phyloP scores from a whole-genome alignment of 2,329 filamentous ascomycete genomes.

The Fusarium sp. region DNA sequence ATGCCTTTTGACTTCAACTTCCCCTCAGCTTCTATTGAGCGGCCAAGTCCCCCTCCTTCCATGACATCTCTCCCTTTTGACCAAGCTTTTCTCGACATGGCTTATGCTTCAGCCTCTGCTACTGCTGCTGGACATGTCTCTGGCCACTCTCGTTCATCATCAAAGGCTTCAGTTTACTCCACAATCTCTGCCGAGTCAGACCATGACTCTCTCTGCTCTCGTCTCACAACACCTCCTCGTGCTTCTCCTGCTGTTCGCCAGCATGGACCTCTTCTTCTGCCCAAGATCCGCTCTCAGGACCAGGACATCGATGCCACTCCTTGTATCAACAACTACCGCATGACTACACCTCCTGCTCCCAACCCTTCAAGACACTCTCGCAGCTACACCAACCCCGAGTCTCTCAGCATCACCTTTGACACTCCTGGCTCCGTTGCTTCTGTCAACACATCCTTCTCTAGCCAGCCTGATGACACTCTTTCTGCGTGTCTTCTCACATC shows the following conservation, averaged over 20 bases:
- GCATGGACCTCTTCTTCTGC: slow-evolving; percentile 84
- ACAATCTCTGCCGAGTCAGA: slow-evolving; percentile 71
- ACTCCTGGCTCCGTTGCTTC: slow-evolving; percentile 48
- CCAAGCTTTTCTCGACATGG: slow-evolving; percentile 68
- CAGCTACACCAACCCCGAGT: slow-evolving; percentile 74
- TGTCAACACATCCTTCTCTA: slow-evolving; percentile 58
- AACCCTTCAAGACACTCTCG: slow-evolving; percentile 63
- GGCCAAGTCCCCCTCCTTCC: slow-evolving; percentile 50
- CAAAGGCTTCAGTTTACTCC: slow-evolving; percentile 75
- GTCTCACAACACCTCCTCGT: slow-evolving; percentile 76
- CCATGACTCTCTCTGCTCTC: slow-evolving; percentile 76
- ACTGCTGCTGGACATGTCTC: slow-evolving; percentile 50
- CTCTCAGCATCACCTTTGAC: slow-evolving; percentile 58
- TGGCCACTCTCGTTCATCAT: slow-evolving; percentile 74
- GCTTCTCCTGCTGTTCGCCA: slow-evolving; percentile 80
- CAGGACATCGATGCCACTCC: slow-evolving; percentile 77
- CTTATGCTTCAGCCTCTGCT: slow-evolving; percentile 55
- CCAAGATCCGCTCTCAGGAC: slow-evolving; percentile 89
- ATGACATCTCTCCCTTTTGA: slow-evolving; percentile 66
- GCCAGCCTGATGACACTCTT: slow-evolving; percentile 48
- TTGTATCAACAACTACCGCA: slow-evolving; percentile 57
- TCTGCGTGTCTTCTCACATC: slow-evolving; percentile 74
- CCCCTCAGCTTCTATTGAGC: slow-evolving; percentile 56
- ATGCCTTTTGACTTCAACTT: slow-evolving; percentile 75
- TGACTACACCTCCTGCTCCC: slow-evolving; percentile 49